Conservation (phyloP, 75 land plant species). For the Sequoiadendron giganteum region DNA sequence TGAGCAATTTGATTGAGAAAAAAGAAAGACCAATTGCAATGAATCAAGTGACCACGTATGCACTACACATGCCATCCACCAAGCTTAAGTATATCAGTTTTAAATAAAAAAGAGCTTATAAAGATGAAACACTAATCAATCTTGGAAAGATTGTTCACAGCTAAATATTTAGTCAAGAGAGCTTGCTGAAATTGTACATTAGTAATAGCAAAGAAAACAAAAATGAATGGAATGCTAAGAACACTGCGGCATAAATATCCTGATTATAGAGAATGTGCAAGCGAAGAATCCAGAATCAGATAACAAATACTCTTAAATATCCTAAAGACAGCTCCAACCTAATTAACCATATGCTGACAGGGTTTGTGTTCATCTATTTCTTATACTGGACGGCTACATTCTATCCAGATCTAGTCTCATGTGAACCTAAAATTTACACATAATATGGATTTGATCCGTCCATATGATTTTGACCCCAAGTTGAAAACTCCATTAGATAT, state of each 20-base stretch:
- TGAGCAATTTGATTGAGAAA: background rate
- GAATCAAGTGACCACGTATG: background rate
- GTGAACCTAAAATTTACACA: background rate
- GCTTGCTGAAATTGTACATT: background rate
- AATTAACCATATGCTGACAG: background rate
- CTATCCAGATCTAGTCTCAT: background rate
- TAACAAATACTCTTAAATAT: background rate
- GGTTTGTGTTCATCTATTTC: background rate
- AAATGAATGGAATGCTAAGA: background rate
- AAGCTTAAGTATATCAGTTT: background rate
- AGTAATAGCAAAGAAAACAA: background rate
- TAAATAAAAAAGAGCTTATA: background rate
- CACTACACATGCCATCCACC: background rate
- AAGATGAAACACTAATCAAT: background rate
- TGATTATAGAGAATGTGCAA: background rate
- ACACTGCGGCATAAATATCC: background rate
- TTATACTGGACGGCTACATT: background rate
- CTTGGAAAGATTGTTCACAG: background rate
- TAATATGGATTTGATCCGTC: background rate
- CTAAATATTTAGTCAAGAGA: background rate
- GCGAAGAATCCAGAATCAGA: background rate
- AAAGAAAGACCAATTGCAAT: background rate
- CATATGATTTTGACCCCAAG: background rate
- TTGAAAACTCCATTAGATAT: background rate
- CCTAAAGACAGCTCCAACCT: background rate